Evolutionary conservation across 2,329 filamentous ascomycete genomes (phyloP).

Genomic region (Colletotrichum cordylinicola): DNA sequence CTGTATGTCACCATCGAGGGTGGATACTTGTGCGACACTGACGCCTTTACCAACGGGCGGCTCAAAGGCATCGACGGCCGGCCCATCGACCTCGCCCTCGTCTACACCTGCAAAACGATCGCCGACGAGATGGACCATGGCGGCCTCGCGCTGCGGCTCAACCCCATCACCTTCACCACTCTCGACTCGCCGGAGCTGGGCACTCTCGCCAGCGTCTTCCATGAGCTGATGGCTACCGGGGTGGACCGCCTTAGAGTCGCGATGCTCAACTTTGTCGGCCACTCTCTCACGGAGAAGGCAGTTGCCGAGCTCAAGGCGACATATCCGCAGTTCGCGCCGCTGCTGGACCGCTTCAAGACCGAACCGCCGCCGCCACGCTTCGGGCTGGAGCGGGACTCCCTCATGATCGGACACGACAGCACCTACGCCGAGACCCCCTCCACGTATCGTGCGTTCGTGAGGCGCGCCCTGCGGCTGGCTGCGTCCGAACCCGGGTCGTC

Average conservation of each 20-base stretch:
- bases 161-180: neutral
- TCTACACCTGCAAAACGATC: neutral
- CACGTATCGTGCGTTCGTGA: too few species aligned
- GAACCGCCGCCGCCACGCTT: neutral
- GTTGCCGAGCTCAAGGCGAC: neutral
- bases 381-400: neutral
- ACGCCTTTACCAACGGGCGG: neutral
- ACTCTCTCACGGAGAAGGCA: neutral
- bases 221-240: neutral
- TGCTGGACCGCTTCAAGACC: neutral
- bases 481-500: too few species aligned
- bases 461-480: too few species aligned
- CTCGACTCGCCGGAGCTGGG: neutral
- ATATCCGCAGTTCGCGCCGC: neutral
- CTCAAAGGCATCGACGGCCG: neutral
- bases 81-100: neutral
- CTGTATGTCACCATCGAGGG: neutral
- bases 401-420: neutral
- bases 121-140: neutral
- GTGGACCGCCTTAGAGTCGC: neutral
- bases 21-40: neutral
- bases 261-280: neutral
- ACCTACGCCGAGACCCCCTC: neutral
- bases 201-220: neutral
- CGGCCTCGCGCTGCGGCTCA: neutral